Base-by-base conservation (phyloP, 2,329 filamentous ascomycete genomes). In the Zymoseptoria ardabiliae region DNA sequence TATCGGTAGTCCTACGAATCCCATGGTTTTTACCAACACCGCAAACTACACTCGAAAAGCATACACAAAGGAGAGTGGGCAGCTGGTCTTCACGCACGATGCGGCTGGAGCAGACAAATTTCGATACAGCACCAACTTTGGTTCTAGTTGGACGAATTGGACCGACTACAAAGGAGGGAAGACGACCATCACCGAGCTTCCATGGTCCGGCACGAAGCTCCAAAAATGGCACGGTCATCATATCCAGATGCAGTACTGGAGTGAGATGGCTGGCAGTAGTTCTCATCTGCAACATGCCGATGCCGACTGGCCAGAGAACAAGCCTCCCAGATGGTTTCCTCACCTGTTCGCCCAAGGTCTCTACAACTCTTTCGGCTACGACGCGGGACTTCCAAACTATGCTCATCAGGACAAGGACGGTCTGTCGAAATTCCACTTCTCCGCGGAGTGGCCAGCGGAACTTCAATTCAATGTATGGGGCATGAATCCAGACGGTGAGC, bases 391-490 rank as follows among this genome's bases (percentile, higher is more conserved):
- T 22, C 67, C 74, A 2, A 83, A 83, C 54, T 61, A 72, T 2
- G 78, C 85, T 70, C 68, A 74, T 19, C 75, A 80, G 48, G 73
- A 74, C 75, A 28, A 69, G 72, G 1, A 65, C 68, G 17, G 74
- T 81, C 56, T 68, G 4, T 87, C 84, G 84, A 73, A 77, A 30
- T 81, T 80, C 64, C 75, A 82, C 58, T 81, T 85, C 58, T 80
- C 85, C 76, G 76, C 79, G 2, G 84, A 87, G 67, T 86, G 82
- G 79, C 84, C 84, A 78, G 78, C 80, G 1, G 71, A 78, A 54
- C 77, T 82, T 54, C 83, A 85, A 63, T 72, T 85, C 59, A 87
- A 85, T 64, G 76, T 84, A 2, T 86, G 84, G 84, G 84, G 84
- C 53, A 82, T 85, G 65, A 84, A 86, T 67, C 79, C 81, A 0